phyloP scores from a whole-genome alignment of 1,284 basidiomycete genomes.

The Austroboletus niveus region DNA sequence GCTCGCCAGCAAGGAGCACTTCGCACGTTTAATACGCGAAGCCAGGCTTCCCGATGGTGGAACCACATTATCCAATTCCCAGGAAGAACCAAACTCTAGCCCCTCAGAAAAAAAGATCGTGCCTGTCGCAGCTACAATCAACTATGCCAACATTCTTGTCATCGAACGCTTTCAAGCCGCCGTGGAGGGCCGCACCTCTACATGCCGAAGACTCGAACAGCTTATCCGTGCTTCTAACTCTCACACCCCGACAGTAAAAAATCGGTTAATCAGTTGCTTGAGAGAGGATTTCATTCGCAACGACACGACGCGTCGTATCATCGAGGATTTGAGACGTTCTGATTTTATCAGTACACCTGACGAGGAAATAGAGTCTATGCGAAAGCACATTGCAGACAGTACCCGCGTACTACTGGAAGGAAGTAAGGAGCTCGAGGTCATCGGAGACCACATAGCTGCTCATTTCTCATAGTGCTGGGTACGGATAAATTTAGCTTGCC shows the following conservation, averaged over 20 bases:
- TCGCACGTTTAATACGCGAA: slow-evolving; percentile 23
- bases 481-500: background rate
- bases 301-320: slow-evolving; percentile 22
- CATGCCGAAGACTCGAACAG: slow-evolving; percentile 26
- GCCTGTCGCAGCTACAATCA: slow-evolving; percentile 8
- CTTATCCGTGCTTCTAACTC: slow-evolving; percentile 21
- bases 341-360: slow-evolving; percentile 24
- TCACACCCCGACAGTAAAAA: slow-evolving; percentile 19
- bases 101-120: background rate
- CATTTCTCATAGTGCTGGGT: slow-evolving; percentile 14
- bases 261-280: slow-evolving; percentile 17
- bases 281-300: slow-evolving; percentile 26
- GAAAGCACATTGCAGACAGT: slow-evolving; percentile 23
- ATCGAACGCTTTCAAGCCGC: slow-evolving; percentile 28
- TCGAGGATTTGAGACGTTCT: slow-evolving; percentile 25
- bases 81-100: slow-evolving; percentile 2
- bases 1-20: slow-evolving; percentile 21
- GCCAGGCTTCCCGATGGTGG: slow-evolving; percentile 2
- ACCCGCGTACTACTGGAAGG: slow-evolving; percentile 27
- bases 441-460: slow-evolving; percentile 23
- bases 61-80: slow-evolving; percentile 1
- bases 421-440: slow-evolving; percentile 23
- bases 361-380: slow-evolving; percentile 19
- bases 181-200: slow-evolving; percentile 24
- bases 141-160: slow-evolving; percentile 23